Conservation (phyloP, 1,284 basidiomycete species). For the Cryptococcus sp. region DNA sequence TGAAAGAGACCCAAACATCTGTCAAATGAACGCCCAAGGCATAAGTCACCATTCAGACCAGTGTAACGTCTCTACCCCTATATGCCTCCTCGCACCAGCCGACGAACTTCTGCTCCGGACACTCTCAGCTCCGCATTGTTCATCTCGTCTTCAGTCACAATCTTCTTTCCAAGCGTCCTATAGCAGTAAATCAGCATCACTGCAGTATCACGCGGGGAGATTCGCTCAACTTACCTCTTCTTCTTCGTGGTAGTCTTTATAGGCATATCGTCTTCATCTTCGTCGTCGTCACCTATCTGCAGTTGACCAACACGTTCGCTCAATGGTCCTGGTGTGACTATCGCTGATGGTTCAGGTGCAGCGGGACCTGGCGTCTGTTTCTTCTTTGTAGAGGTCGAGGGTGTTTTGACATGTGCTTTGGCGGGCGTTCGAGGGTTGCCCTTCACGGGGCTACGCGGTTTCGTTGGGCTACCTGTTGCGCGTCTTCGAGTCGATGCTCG, state of each 20-base stretch:
- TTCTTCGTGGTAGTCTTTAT: constrained; percentile 57
- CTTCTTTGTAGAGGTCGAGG: constrained; percentile 1
- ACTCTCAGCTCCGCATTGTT: constrained; percentile 34
- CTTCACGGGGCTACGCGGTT: constrained; percentile 2
- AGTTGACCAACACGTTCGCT: constrained; percentile 31
- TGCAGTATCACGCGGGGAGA: background rate
- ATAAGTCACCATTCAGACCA: too few relatives aligned
- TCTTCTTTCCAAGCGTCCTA: constrained; percentile 57
- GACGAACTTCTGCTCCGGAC: constrained; percentile 39
- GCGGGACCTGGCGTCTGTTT: background rate
- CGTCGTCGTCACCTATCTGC: constrained; percentile 30
- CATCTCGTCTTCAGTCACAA: constrained; percentile 57
- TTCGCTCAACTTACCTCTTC: constrained; percentile 52
- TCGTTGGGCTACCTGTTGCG: constrained; percentile 14
- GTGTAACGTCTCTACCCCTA: too few relatives aligned
- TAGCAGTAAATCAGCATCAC: background rate
- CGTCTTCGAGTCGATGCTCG: constrained; percentile 21
- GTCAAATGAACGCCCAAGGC: too few relatives aligned
- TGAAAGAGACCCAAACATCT: too few relatives aligned
- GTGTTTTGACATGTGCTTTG: background rate
- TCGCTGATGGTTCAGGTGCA: background rate
- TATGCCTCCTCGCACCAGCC: constrained; percentile 34
- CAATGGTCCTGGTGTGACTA: constrained; percentile 18
- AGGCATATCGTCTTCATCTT: constrained; percentile 35
- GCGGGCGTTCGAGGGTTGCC: background rate